Evolutionary conservation across 345 rosid species (phyloP).

Genomic region (Ceriops zippeliana): DNA sequence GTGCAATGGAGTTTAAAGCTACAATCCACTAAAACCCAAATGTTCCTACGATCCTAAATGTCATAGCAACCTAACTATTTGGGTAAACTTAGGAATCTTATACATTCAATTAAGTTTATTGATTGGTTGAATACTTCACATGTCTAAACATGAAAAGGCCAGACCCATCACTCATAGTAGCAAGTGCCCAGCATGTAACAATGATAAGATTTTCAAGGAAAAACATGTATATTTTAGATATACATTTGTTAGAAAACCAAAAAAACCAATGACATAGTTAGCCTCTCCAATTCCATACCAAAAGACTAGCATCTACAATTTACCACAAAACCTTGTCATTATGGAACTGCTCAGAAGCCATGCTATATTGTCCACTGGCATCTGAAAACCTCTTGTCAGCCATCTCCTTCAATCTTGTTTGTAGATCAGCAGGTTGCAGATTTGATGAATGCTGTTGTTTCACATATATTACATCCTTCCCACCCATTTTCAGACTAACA

Average conservation of each 20-base stretch:
- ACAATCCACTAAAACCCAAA: too few relatives aligned
- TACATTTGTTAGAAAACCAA: background rate
- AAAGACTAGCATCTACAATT: background rate
- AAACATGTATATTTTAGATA: background rate
- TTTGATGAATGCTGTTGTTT: slow-evolving; percentile 79
- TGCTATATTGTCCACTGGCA: slow-evolving; percentile 36
- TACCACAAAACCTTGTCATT: slow-evolving; percentile 39
- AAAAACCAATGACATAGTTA: background rate
- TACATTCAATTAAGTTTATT: too few relatives aligned
- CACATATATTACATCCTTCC: slow-evolving; percentile 81
- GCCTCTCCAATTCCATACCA: background rate
- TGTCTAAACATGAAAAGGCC: too few relatives aligned
- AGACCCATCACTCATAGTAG: too few relatives aligned
- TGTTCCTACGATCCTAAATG: too few relatives aligned
- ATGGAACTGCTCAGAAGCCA: slow-evolving; percentile 36
- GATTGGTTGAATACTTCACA: too few relatives aligned
- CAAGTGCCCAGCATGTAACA: background rate
- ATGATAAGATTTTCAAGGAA: background rate
- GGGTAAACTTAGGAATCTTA: too few relatives aligned
- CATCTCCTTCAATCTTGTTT: slow-evolving; percentile 69
- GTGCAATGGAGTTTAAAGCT: too few relatives aligned
- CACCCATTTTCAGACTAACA: slow-evolving; percentile 93
- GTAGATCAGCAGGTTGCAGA: slow-evolving; percentile 72
- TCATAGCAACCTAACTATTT: too few relatives aligned
- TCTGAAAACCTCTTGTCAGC: slow-evolving; percentile 83